These are phyloP conservation scores for Claviceps quebecensis DNA, from an alignment of 2,329 filamentous ascomycete genomes.

Conservation along the genomic window DNA sequence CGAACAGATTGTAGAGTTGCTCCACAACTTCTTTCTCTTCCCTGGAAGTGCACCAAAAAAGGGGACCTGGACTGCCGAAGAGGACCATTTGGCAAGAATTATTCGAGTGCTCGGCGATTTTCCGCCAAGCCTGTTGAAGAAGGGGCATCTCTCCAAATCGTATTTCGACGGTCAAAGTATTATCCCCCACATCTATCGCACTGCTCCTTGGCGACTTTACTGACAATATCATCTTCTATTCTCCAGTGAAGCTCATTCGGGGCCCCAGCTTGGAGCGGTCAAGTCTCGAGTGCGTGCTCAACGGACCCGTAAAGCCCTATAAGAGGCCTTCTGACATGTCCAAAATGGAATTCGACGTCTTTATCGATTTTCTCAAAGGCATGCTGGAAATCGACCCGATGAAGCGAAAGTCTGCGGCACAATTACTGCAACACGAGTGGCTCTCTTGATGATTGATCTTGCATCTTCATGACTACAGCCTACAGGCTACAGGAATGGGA, in stretches of 20 bases:
- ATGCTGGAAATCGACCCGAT: conserved; percentile 1
- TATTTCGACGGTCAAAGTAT: conserved; percentile 1
- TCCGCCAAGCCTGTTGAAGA: neutral
- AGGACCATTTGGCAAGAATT: conserved; percentile 1
- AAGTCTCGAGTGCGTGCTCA: neutral
- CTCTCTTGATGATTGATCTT: no score
- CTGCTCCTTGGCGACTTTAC: neutral
- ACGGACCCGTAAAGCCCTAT: neutral
- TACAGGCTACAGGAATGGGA: no score
- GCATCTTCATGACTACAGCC: no score
- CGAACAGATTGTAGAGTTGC: neutral
- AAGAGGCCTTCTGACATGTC: neutral
- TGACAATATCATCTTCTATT: neutral
- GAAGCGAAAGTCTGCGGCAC: neutral
- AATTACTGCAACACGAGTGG: neutral
- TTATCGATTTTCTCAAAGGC: conserved; percentile 1
- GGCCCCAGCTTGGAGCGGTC: neutral
- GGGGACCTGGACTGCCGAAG: conserved; percentile 1
- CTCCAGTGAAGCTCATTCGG: neutral
- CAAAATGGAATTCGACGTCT: neutral
- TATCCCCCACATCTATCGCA: neutral
- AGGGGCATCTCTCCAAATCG: neutral
- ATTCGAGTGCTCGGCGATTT: neutral
- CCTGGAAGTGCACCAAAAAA: neutral
- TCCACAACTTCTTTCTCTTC: conserved; percentile 1